phyloP scores from a whole-genome alignment of 306 rosid genomes.

The Trifolium fragiferum region DNA sequence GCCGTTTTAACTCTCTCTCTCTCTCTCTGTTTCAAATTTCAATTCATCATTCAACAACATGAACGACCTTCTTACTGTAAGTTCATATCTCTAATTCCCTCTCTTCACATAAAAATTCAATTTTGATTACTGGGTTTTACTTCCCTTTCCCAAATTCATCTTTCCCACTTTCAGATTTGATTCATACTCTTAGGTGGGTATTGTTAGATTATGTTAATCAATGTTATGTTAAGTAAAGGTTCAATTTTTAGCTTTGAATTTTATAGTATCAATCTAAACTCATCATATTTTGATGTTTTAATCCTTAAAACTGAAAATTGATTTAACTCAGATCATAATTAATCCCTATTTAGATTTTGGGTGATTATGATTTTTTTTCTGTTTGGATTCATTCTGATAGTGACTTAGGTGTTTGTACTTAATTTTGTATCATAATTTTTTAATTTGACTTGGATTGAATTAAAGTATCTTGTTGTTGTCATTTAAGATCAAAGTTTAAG shows the following conservation, averaged over 20 bases:
- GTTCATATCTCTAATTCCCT: slow-evolving; percentile 36
- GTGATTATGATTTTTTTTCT: slow-evolving; percentile 21
- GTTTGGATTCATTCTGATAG: slow-evolving; percentile 18
- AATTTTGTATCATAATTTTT: slow-evolving; percentile 2
- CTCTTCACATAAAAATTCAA: slow-evolving; percentile 33
- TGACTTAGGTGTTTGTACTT: slow-evolving; percentile 1
- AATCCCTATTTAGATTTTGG: slow-evolving; percentile 37
- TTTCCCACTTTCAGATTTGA: slow-evolving; percentile 40
- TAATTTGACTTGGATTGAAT: slow-evolving; percentile 30
- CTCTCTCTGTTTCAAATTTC: slow-evolving; percentile 5
- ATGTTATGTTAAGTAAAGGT: not conserved
- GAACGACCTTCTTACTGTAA: slow-evolving; percentile 95
- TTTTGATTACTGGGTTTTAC: slow-evolving; percentile 40
- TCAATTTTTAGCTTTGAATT: slow-evolving; percentile 34
- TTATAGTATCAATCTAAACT: slow-evolving; percentile 17
- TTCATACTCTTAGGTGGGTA: not conserved
- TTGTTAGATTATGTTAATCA: not conserved
- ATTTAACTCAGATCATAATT: slow-evolving; percentile 32
- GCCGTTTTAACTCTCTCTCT: slow-evolving; percentile 31
- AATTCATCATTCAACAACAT: slow-evolving; percentile 56
- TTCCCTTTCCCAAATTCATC: slow-evolving; percentile 11
- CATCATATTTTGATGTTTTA: slow-evolving; percentile 34
- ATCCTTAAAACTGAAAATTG: slow-evolving; percentile 26
- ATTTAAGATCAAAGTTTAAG: slow-evolving; percentile 37
- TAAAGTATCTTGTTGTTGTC: slow-evolving; percentile 8